Conservation (phyloP, 176 grass and related monocot genomes). For the Rhynchospora tenuis region DNA sequence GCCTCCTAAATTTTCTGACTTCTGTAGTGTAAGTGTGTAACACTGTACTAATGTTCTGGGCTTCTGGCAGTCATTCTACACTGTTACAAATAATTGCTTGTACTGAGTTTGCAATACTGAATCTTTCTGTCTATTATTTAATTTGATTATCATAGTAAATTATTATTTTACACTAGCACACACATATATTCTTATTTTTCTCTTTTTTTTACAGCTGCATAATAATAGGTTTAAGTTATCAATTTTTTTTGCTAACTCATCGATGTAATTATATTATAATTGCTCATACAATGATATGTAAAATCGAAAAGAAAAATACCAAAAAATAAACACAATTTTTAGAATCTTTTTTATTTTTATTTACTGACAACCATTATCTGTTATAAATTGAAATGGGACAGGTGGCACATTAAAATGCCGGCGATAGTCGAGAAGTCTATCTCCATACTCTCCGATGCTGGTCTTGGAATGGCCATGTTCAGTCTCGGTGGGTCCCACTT, state of each 20-base stretch:
- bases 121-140: too few species aligned
- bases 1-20: too few species aligned
- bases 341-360: not conserved
- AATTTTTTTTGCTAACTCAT: not conserved
- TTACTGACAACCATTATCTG: not conserved
- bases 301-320: not conserved
- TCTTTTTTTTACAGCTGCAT: not conserved
- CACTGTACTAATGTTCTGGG: too few species aligned
- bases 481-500: slow-evolving; percentile 62
- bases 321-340: not conserved
- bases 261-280: not conserved
- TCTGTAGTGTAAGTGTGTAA: too few species aligned
- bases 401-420: slow-evolving; percentile 85
- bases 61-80: too few species aligned
- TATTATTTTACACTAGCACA: too few species aligned
- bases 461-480: slow-evolving; percentile 98
- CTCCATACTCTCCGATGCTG: slow-evolving; percentile 92
- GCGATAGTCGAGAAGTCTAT: slow-evolving; percentile 77
- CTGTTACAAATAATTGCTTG: too few species aligned
- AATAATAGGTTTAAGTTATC: not conserved
- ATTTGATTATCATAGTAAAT: too few species aligned
- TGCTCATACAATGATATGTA: too few species aligned
- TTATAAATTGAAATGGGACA: slow-evolving; percentile 24
- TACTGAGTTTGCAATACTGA: too few species aligned
- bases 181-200: not conserved